A percentile compares a stretch with the other conserved stretches of the same genome.
These are phyloP conservation scores for Botryotinia narcissicola DNA, from an alignment of 2,329 filamentous ascomycete species.

Conservation along the genomic window DNA sequence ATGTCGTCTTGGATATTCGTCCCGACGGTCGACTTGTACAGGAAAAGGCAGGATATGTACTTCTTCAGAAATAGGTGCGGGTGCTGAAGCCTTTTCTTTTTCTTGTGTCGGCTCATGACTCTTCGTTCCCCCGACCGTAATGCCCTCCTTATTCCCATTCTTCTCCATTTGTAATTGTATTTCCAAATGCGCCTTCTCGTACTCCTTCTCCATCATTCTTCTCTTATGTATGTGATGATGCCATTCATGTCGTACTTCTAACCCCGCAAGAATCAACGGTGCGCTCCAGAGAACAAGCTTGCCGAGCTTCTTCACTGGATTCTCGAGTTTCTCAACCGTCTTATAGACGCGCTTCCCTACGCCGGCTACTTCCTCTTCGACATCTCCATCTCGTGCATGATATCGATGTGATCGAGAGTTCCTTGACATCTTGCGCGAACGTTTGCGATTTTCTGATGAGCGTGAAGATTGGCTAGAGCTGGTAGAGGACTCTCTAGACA, in stretches of 20 bases:
- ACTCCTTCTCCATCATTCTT: conserved; percentile 21
- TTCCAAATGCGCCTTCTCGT: conserved; percentile 21
- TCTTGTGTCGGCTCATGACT: neutral
- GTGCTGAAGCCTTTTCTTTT: neutral
- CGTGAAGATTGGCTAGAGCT: conserved; percentile 5
- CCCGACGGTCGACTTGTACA: neutral
- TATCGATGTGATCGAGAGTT: neutral
- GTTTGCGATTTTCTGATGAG: neutral
- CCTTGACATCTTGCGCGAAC: neutral
- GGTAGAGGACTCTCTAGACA: conserved; percentile 10
- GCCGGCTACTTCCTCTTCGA: neutral
- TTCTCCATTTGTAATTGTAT: conserved; percentile 14
- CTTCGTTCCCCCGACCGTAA: neutral
- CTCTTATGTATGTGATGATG: conserved; percentile 19
- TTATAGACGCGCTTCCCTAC: conserved; percentile 6
- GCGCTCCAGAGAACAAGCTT: conserved; percentile 18
- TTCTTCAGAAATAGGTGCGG: neutral
- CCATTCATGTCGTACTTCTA: conserved; percentile 18
- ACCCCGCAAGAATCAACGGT: conserved; percentile 8
- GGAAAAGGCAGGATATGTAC: neutral
- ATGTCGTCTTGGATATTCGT: neutral
- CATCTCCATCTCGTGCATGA: neutral
- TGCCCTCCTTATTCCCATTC: neutral
- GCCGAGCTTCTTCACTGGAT: conserved; percentile 18
- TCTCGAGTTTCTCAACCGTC: conserved; percentile 13